Evolutionary conservation across 768 basidiomycete species (phyloP), one percentile per base, ranked within the genome.

Genomic region (Panus rudis): DNA sequence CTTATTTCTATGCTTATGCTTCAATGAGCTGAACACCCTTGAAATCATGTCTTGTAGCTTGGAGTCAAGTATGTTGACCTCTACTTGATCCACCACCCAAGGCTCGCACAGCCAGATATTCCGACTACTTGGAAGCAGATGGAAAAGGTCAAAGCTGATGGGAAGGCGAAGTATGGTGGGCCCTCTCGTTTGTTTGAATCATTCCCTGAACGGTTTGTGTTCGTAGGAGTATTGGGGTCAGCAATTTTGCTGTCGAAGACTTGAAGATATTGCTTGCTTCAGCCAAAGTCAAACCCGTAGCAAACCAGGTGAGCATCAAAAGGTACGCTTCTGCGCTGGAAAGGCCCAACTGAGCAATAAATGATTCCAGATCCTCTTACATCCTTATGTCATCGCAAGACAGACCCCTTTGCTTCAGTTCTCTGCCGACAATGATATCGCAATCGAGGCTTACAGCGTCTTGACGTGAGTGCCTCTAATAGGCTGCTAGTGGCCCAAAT

Each of bases 381-480:
- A 87, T 51, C 84, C 84, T 2, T 89, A 89, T 59, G 78, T 84
- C 30, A 74, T 75, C 52, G 60, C 63, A 3, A 51, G 65, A 21
- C 77, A 79, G 50, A 68, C 65, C 2, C 69, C 76, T 0, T 64
- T 81, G 23, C 62, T 89, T 21, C 76, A 76, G 26, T 86, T 68
- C 52, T 72, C 75, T 33, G 64, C 68, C 13, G 59, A 68, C 50
- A 65, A 87, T 43, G 71, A 69, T 13, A 84, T 90, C 39, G 69
- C 78, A 19, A 76, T 77, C 32, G 86, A 88, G 58, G 84, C 78
- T 1, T 89, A 89, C 63, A 79, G 81, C 42, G 62, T 75, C 16
- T 67, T 91, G 32, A 73, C 68, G 81, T 83, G 44, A 20, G 76
- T 31, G 6, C 31, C 21, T 23, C 4, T 26, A 32, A 20, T 25